Evolutionary conservation across 2,329 filamentous ascomycete species (phyloP).

Genomic region (Penicillium sp.): DNA sequence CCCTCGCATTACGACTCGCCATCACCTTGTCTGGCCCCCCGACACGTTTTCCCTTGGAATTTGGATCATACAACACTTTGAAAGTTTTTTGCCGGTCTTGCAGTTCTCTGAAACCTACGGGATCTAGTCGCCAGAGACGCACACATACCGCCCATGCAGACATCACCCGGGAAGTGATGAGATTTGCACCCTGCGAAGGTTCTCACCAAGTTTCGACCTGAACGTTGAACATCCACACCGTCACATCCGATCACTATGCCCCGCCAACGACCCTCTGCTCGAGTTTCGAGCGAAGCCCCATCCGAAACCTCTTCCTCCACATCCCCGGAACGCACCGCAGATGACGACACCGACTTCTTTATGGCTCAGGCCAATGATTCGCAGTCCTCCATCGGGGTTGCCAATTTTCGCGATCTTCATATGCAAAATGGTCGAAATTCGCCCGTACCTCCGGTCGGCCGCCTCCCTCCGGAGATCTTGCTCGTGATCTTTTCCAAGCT

Average conservation of each 20-base stretch:
- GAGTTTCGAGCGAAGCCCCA: slow-evolving; percentile 36
- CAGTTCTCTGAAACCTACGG: not conserved
- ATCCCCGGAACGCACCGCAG: slow-evolving; percentile 54
- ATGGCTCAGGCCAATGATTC: slow-evolving; percentile 79
- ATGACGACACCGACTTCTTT: slow-evolving; percentile 92
- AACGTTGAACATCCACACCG: slow-evolving; percentile 4
- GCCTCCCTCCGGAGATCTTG: slow-evolving; percentile 87
- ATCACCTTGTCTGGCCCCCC: slow-evolving; percentile 1
- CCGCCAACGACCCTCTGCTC: slow-evolving; percentile 34
- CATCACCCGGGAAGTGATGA: slow-evolving; percentile 16
- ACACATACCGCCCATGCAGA: slow-evolving; percentile 13
- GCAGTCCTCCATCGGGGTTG: slow-evolving; percentile 79
- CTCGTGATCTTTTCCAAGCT: slow-evolving; percentile 89
- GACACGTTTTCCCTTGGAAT: not conserved
- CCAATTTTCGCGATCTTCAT: slow-evolving; percentile 68
- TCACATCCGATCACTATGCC: slow-evolving; percentile 26
- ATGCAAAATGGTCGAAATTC: slow-evolving; percentile 48
- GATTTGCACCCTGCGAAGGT: slow-evolving; percentile 15
- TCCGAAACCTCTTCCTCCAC: slow-evolving; percentile 43
- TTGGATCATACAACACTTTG: too few relatives aligned
- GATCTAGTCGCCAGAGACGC: not conserved
- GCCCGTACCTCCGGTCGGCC: slow-evolving; percentile 59
- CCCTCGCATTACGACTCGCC: not conserved
- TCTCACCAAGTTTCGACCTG: slow-evolving; percentile 10
- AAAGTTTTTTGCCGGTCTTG: not conserved